phyloP scores from a whole-genome alignment of 352 stramenopile species.

The Pythium dissotocum region DNA sequence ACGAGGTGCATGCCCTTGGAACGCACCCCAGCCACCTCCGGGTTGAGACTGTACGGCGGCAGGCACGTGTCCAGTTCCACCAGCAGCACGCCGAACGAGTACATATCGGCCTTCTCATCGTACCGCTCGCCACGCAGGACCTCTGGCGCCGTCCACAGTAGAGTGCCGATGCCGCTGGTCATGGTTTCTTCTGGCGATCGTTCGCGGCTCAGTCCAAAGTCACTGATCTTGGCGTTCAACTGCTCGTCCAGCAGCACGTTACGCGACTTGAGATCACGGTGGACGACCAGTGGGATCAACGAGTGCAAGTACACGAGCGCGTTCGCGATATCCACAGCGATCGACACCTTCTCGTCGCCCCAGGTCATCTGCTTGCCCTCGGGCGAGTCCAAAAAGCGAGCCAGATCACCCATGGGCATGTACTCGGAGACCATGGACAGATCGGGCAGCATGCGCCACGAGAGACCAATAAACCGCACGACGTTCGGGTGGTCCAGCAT shows the following conservation, averaged over 20 bases:
- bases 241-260: conserved; percentile 35
- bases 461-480: conserved; percentile 41
- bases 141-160: conserved; percentile 38
- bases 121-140: conserved; percentile 29
- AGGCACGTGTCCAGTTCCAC: conserved; percentile 31
- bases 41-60: conserved; percentile 29
- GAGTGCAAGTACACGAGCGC: conserved; percentile 44
- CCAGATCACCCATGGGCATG: conserved; percentile 43
- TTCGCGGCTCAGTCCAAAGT: conserved; percentile 41
- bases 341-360: conserved; percentile 36
- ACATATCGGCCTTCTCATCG: conserved; percentile 57
- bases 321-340: conserved; percentile 31
- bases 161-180: conserved; percentile 37
- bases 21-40: not conserved
- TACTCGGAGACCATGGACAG: conserved; percentile 40
- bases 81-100: conserved; percentile 85
- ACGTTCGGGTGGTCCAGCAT: conserved; percentile 40
- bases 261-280: conserved; percentile 47
- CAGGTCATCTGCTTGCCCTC: conserved; percentile 24
- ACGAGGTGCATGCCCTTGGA: conserved; percentile 32
- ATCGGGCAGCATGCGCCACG: conserved; percentile 38
- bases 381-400: conserved; percentile 24
- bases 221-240: conserved; percentile 42
- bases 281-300: conserved; percentile 25
- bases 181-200: conserved; percentile 27